Base-by-base conservation (phyloP, 2,329 filamentous ascomycete genomes). In the Pseudopithomyces maydicus region DNA sequence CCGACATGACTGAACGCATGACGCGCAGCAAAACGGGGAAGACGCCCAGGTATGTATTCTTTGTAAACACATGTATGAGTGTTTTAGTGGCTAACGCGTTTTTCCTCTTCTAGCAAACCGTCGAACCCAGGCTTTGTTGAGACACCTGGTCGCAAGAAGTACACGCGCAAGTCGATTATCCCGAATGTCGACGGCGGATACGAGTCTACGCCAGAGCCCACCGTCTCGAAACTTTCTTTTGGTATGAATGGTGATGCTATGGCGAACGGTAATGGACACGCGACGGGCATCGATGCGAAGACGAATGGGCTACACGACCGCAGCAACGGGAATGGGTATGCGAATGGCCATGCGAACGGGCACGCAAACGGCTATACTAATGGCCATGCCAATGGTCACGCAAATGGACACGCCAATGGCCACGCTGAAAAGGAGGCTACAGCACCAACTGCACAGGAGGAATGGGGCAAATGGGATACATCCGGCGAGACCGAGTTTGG, bases 401-500 rank as follows among this genome's bases (percentile, higher is more conserved):
- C 26, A 1, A 54, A 54, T 55, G 77, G 73, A n/a, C 61, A 74
- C 20, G 60, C 66, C 15, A 29, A 56, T 19, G 55, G 71, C 11
- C 61, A 74, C 26, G 60, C 33, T 15, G 35, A 41, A 12, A 48
- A 51, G 22, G n/a, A 20, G 26, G 43, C 44, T 26, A 66, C 67
- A 42, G 45, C 66, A n/a, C 68, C 76, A 63, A 72, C 77, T n/a
- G 74, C 78, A 52, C 70, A 58, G 41, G 54, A 69, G 58, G 69
- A 72, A 51, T 68, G 67, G 53, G 60, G 65, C 20, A 52, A 66
- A 51, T 72, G 78, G 48, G 78, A 82, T 61, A 63, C 70, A 53
- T 81, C 80, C 52, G 82, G 82, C 45, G 77, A 85, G 61, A 83
- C 83, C 63, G 96, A 99, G 74, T 99, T 98, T 73, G 94, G 94